Percentiles rank a stretch among this genome's conserved stretches.
These are phyloP conservation scores for Caulochytrium protostelioides DNA, from an alignment of 371 early-diverging fungal genomes.

Conservation along the genomic window DNA sequence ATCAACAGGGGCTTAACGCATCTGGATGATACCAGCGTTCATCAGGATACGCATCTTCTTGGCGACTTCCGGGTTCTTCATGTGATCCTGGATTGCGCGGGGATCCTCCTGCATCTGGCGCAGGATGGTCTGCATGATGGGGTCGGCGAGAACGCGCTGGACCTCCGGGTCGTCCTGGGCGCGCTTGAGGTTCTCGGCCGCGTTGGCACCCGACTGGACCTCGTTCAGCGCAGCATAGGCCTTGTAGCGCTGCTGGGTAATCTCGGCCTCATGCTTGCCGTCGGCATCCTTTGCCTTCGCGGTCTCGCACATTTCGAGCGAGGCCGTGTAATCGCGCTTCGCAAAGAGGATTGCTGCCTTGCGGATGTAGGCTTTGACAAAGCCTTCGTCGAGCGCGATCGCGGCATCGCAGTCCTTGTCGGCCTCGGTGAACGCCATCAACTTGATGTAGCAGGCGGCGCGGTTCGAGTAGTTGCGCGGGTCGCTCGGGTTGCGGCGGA, in stretches of 20 bases:
- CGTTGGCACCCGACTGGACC: conserved; percentile 16
- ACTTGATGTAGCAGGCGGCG: conserved; percentile 84
- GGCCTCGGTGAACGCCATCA: conserved; percentile 83
- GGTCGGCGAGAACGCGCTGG: conserved; percentile 65
- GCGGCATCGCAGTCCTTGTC: conserved; percentile 83
- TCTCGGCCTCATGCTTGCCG: conserved; percentile 56
- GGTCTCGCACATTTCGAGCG: conserved; percentile 54
- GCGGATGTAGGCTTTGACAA: conserved; percentile 88
- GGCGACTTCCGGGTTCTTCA: conserved; percentile 87
- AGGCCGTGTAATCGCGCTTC: conserved; percentile 67
- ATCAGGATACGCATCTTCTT: conserved; percentile 80
- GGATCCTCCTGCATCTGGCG: conserved; percentile 94
- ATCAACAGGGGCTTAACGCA: too few species aligned
- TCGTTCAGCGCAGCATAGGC: conserved; percentile 52
- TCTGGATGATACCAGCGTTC: conserved; percentile 61
- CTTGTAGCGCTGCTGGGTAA: conserved; percentile 52
- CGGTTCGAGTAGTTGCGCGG: conserved; percentile 84
- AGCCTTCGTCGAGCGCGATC: conserved; percentile 63
- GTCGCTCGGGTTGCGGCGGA: conserved; percentile 81
- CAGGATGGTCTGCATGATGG: conserved; percentile 86
- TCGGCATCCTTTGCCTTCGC: conserved; percentile 63
- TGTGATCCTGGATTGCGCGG: conserved; percentile 65
- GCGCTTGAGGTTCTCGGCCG: conserved; percentile 56
- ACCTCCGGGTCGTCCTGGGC: conserved; percentile 86
- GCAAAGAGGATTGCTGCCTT: conserved; percentile 79